Conservation (phyloP, 2,329 filamentous ascomycete genomes). For the Neonectria coccinea region DNA sequence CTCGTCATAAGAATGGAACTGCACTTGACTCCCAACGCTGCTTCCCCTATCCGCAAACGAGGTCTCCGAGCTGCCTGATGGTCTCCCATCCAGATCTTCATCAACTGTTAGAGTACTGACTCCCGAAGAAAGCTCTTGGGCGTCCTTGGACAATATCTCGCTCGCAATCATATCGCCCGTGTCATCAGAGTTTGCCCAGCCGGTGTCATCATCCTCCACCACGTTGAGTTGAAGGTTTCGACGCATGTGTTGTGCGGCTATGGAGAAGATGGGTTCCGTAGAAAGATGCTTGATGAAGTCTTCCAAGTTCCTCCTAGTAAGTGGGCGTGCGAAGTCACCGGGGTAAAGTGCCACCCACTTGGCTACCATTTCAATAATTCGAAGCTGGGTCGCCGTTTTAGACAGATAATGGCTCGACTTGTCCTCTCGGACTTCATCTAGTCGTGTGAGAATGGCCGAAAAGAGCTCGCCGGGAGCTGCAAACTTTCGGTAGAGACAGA, state of each 20-base stretch:
- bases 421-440: constrained; percentile 77
- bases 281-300: constrained; percentile 82
- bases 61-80: constrained; percentile 60
- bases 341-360: constrained; percentile 93
- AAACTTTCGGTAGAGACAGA: constrained; percentile 95
- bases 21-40: constrained; percentile 59
- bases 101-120: constrained; percentile 63
- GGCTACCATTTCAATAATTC: constrained; percentile 84
- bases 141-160: constrained; percentile 53
- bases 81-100: constrained; percentile 57
- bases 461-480: constrained; percentile 84
- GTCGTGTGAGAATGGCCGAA: constrained; percentile 79
- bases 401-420: constrained; percentile 76
- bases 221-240: constrained; percentile 79
- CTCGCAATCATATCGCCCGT: constrained; percentile 50
- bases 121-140: constrained; percentile 54
- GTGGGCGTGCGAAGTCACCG: constrained; percentile 87
- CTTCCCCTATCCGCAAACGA: constrained; percentile 56
- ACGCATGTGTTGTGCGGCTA: constrained; percentile 87
- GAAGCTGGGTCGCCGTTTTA: constrained; percentile 83
- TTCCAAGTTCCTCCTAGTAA: constrained; percentile 77
- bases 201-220: constrained; percentile 88
- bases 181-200: constrained; percentile 89
- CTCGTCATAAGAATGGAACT: constrained; percentile 77
- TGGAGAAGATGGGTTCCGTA: constrained; percentile 82